phyloP scores from a whole-genome alignment of 2,329 filamentous ascomycete genomes.

The Pseudocercospora vitis region DNA sequence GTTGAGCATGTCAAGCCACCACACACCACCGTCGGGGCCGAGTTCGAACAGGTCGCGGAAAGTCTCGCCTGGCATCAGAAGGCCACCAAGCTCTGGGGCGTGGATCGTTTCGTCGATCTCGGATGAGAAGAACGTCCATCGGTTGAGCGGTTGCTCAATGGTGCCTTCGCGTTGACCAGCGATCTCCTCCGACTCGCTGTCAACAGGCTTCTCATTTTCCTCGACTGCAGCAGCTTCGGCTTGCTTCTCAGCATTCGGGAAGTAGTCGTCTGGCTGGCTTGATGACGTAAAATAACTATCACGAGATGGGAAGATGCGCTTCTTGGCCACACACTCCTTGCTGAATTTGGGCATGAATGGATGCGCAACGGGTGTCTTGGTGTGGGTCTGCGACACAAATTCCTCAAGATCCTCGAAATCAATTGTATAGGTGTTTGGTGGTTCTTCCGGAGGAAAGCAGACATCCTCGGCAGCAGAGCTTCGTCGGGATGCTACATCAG shows the following conservation, averaged over 20 bases:
- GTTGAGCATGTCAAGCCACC: constrained; percentile 95
- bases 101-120: constrained; percentile 92
- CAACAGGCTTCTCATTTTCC: constrained; percentile 45
- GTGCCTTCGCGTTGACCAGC: constrained; percentile 29
- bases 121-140: constrained; percentile 96
- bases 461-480: constrained; percentile 82
- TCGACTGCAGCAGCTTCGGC: constrained; percentile 16
- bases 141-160: constrained; percentile 55
- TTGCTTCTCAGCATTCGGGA: constrained; percentile 28
- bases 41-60: constrained; percentile 83
- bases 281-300: constrained; percentile 5
- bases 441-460: constrained; percentile 79
- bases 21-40: constrained; percentile 75
- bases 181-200: constrained; percentile 33
- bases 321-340: constrained; percentile 28
- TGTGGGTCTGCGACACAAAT: constrained; percentile 67
- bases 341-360: constrained; percentile 39
- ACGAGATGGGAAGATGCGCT: constrained; percentile 60
- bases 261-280: constrained; percentile 20
- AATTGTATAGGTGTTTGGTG: constrained; percentile 76
- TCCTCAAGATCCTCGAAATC: constrained; percentile 94
- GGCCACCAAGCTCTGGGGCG: constrained; percentile 80
- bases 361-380: constrained; percentile 49
- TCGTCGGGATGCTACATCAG: constrained; percentile 63
- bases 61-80: constrained; percentile 84